These are phyloP conservation scores for Coriaria nepalensis DNA, from an alignment of 306 rosid genomes.

Conservation along the genomic window DNA sequence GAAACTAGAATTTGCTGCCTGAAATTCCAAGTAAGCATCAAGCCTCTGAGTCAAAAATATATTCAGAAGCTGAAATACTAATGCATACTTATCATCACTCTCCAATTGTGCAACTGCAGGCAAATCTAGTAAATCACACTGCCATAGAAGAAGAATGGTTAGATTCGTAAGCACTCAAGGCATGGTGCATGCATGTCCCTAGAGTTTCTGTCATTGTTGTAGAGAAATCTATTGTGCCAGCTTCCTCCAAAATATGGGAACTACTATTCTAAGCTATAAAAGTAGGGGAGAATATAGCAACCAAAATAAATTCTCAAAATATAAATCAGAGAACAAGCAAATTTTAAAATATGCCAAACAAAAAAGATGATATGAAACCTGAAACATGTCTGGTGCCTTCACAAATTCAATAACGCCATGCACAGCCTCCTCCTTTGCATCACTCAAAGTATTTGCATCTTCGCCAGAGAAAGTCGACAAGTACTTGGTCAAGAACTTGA, in stretches of 20 bases:
- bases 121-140: constrained; percentile 82
- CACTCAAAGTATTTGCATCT: constrained; percentile 46
- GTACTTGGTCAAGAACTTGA: constrained; percentile 67
- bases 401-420: constrained; percentile 75
- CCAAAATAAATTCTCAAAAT: no score
- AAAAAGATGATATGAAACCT: constrained; percentile 31
- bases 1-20: constrained; percentile 58
- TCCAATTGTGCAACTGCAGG: constrained; percentile 81
- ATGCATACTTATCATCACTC: constrained; percentile 69
- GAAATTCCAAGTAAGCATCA: constrained; percentile 70
- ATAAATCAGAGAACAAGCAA: background rate
- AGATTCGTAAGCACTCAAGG: background rate
- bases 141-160: constrained; percentile 19
- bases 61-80: constrained; percentile 67
- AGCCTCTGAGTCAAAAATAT: constrained; percentile 75
- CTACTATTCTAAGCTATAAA: no score
- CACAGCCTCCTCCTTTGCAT: constrained; percentile 89
- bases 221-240: no score
- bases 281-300: no score
- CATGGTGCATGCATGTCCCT: background rate
- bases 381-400: constrained; percentile 67
- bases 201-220: no score
- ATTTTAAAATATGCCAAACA: background rate
- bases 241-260: no score
- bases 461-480: constrained; percentile 67